Base-by-base conservation (phyloP, 2,329 filamentous ascomycete species). In the Aspergillus sp. region DNA sequence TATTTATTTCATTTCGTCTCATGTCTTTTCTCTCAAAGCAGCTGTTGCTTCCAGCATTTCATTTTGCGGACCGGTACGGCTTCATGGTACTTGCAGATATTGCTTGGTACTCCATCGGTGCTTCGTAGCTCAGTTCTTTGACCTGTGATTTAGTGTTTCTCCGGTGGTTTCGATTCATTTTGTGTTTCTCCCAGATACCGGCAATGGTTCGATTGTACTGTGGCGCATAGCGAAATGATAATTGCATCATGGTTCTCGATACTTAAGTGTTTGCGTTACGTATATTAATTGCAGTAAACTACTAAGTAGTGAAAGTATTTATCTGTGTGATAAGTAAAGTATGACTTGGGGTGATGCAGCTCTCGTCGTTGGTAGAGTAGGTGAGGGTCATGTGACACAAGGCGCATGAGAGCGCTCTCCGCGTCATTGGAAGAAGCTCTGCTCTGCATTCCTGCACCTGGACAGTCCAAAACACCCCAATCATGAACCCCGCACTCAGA, bases 401-500 rank as follows among this genome's bases (percentile, higher is more conserved):
- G 35, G 35, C 35, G 12, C 8, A 8, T 37, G 14, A 5, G 14
- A 37, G 11, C 11, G 12, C 15, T n/a, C 7, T 7, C 35, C 11
- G 25, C 17, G n/a, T 37, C 6, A 35, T 43, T 43, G 37, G 46
- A 35, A 44, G 53, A 55, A 48, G 37, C 44, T 41, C 27, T 31
- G 23, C 23, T 7, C 19, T 31, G 52, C 39, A 49, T 27, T 27
- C 44, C 9, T 25, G 11, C 19, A 54, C 21, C 43, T 27, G 40
- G 25, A 23, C 21, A 27, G 19, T 31, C 27, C 27, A 31, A 31
- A 9, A 4, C 9, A 31, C 27, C 27, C 23, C 21, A 17, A 37
- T 27, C 39, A 58, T 58, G 56, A 46, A 58, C 21, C 21, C 56
- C 51, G 39, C 46, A 33, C 23, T 19, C n/a, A 58, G 35, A 45